Evolutionary conservation across 2,329 filamentous ascomycete species (phyloP).

Genomic region (Trichoderma semiorbis): DNA sequence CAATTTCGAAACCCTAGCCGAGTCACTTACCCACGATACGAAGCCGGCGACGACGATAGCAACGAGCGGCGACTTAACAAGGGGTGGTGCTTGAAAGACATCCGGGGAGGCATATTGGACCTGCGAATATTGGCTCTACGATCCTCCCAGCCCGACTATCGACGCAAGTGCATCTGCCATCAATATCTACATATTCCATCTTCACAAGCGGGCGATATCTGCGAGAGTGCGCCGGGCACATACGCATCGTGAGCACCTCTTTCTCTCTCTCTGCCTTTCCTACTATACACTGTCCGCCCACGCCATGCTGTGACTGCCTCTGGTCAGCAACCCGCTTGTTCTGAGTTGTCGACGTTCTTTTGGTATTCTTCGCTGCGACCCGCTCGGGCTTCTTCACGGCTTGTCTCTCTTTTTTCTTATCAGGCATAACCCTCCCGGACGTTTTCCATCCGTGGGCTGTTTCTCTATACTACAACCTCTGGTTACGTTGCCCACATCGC

Average conservation of each 20-base stretch:
- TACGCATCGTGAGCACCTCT: constrained; percentile 16
- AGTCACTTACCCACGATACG: neutral
- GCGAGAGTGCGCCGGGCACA: neutral
- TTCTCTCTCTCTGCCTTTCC: neutral
- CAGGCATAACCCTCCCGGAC: constrained; percentile 12
- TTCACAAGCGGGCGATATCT: neutral
- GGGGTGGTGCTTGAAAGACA: neutral
- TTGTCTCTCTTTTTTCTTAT: constrained; percentile 7
- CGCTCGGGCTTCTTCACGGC: constrained; percentile 18
- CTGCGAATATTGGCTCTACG: constrained; percentile 5
- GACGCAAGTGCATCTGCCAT: constrained; percentile 3
- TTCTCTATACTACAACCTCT: neutral
- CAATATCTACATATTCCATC: neutral
- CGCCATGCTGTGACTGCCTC: constrained; percentile 19
- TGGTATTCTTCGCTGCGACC: constrained; percentile 7
- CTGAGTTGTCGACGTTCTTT: constrained; percentile 11
- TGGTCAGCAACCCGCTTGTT: neutral
- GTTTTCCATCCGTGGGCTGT: neutral
- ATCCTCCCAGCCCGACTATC: neutral
- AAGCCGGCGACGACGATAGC: neutral
- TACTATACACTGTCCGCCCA: neutral
- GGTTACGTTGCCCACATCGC: neutral
- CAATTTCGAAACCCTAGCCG: constrained; percentile 9
- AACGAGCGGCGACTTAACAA: neutral
- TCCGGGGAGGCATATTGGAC: neutral